A percentile compares a stretch with the other conserved stretches of the same genome.
Evolutionary conservation across 495 filamentous ascomycete species (phyloP).

Genomic region (Aspergillus sclerotioniger): DNA sequence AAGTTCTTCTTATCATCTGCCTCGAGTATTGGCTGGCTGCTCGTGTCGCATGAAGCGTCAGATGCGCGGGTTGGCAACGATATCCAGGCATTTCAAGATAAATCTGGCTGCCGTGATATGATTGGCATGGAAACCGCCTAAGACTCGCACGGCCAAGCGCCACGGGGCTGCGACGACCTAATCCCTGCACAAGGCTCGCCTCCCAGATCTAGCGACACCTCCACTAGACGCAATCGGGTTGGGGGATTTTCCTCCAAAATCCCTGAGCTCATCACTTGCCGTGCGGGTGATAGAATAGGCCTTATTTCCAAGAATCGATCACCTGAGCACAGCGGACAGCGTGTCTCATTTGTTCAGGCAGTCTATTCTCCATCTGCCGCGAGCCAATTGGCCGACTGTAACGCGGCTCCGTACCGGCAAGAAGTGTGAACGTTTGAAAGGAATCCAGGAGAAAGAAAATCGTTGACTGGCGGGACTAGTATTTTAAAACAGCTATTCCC

Average conservation of each 20-base stretch:
- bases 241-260: slow-evolving; percentile 13
- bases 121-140: slow-evolving; percentile 20
- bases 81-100: slow-evolving; percentile 7
- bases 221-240: slow-evolving; percentile 27
- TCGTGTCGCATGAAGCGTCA: slow-evolving; percentile 2
- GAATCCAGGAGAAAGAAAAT: slow-evolving; percentile 6
- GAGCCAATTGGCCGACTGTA: slow-evolving; percentile 15
- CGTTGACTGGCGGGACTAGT: slow-evolving; percentile 1
- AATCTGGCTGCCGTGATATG: slow-evolving; percentile 10
- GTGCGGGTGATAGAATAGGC: slow-evolving; percentile 10
- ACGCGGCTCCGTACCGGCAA: slow-evolving; percentile 17
- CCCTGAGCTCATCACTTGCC: slow-evolving; percentile 11
- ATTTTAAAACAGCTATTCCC: slow-evolving; percentile 3
- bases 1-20: slow-evolving; percentile 4
- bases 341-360: slow-evolving; percentile 9
- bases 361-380: slow-evolving; percentile 9
- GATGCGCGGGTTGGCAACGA: slow-evolving; percentile 2
- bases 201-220: slow-evolving; percentile 19
- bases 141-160: slow-evolving; percentile 25
- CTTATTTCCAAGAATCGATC: slow-evolving; percentile 9
- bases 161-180: slow-evolving; percentile 29
- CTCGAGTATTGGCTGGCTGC: neutral
- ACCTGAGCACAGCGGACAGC: slow-evolving; percentile 13
- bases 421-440: neutral
- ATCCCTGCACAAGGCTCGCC: slow-evolving; percentile 31